Percentiles rank a stretch among this genome's conserved stretches.
phyloP scores from a whole-genome alignment of 1,284 basidiomycete genomes.

The Cryptococcus sp. region DNA sequence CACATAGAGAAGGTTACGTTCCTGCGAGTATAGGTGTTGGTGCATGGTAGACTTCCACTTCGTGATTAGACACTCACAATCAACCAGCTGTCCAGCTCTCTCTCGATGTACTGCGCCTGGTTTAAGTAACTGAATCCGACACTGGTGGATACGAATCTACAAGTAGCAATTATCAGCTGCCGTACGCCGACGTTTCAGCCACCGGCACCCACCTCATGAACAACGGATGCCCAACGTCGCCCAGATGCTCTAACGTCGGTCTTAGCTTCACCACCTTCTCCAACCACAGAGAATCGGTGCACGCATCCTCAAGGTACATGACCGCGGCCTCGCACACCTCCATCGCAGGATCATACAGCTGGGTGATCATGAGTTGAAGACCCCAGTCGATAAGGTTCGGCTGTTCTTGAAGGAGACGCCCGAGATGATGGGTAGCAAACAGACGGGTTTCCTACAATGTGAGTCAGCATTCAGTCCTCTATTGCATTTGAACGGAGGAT shows the following conservation, averaged over 20 bases:
- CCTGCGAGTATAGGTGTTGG: constrained; percentile 23
- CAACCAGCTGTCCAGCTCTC: constrained; percentile 95
- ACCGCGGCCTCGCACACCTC: constrained; percentile 90
- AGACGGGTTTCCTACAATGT: constrained; percentile 69
- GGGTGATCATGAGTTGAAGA: constrained; percentile 82
- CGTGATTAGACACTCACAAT: constrained; percentile 57
- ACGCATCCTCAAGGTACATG: constrained; percentile 82
- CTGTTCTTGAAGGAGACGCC: constrained; percentile 56
- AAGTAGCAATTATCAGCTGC: not conserved
- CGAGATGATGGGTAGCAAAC: constrained; percentile 84
- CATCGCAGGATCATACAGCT: constrained; percentile 86
- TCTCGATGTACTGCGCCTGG: constrained; percentile 85
- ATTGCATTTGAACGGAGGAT: not conserved
- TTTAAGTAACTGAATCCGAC: constrained; percentile 89
- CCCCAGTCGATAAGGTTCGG: constrained; percentile 74
- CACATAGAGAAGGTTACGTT: constrained; percentile 48
- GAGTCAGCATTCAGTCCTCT: too few relatives aligned
- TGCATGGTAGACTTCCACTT: not conserved
- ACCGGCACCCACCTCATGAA: constrained; percentile 68
- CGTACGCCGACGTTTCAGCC: not conserved
- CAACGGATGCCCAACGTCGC: constrained; percentile 84
- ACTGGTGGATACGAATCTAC: constrained; percentile 89
- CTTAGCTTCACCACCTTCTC: constrained; percentile 91
- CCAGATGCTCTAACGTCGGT: constrained; percentile 90
- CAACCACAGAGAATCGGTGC: constrained; percentile 74